Evolutionary conservation across 495 filamentous ascomycete species (phyloP).

Genomic region (Penicillium mononematosum): DNA sequence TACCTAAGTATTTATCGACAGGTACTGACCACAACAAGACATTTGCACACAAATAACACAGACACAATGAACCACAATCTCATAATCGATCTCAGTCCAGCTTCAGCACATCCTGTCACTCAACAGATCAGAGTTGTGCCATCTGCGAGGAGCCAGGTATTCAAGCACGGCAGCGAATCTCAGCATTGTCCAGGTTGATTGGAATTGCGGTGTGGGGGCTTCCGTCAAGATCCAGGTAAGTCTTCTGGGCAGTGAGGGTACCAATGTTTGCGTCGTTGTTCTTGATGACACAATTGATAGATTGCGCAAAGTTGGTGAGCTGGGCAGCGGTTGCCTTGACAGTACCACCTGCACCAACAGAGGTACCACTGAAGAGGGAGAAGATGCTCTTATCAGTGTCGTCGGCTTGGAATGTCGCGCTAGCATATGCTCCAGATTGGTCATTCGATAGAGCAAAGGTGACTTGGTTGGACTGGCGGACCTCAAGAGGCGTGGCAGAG

Average conservation of each 20-base stretch:
- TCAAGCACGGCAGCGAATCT: constrained; percentile 36
- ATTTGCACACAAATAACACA: background rate
- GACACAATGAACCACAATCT: background rate
- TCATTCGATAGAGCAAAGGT: constrained; percentile 29
- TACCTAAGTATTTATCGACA: background rate
- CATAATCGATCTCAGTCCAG: background rate
- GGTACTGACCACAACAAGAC: background rate
- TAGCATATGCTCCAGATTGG: constrained; percentile 22
- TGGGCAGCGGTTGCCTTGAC: constrained; percentile 24
- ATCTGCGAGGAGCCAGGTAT: background rate
- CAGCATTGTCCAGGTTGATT: constrained; percentile 18
- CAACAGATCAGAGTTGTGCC: too few species aligned
- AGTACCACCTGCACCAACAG: constrained; percentile 19
- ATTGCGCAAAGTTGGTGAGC: constrained; percentile 20
- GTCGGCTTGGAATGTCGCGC: constrained; percentile 19
- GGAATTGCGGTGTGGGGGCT: constrained; percentile 18
- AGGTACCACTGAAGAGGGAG: constrained; percentile 22
- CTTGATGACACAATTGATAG: constrained; percentile 20
- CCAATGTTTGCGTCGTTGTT: constrained; percentile 16
- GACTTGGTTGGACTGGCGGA: constrained; percentile 12
- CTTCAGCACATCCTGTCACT: too few species aligned
- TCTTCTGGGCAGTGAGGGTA: constrained; percentile 21
- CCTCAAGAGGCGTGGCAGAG: constrained; percentile 19
- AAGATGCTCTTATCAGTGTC: constrained; percentile 13
- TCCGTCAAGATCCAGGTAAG: constrained; percentile 25